Evolutionary conservation across 2,329 filamentous ascomycete genomes (phyloP), one percentile per base, ranked within the genome.

Genomic region (Arthrinium phaeospermum): DNA sequence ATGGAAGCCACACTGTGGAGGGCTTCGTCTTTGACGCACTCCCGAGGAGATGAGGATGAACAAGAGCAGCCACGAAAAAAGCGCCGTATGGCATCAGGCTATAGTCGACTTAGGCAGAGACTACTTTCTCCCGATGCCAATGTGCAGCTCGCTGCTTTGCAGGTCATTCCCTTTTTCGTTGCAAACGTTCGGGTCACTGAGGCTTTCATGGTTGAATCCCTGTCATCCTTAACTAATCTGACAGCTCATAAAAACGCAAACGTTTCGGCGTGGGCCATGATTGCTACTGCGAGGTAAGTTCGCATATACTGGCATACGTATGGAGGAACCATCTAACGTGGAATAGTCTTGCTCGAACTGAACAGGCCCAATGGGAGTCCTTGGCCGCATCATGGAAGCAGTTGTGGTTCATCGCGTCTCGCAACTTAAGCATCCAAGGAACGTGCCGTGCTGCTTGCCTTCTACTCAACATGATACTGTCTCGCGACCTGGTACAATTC

Each of bases 381-480:
- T 78, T 91, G 14, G 82, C 82, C 72, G 75, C 78, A 1, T 81
- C 85, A 41, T 98, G 95, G 94, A 86, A 88, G 72, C 90, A 93
- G 72, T 81, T 91, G 24, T 98, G 95, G 94, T 92, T 94, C 75
- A 84, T 93, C 12, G 90, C 93, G 41, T 88, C 89, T 64, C 90
- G 94, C 72, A 90, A 91, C 47, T 85, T 97, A 71, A 92, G 91
- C 72, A 91, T 93, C 69, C 86, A 91, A 30, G 86, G 86, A 1
- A 93, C 90, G 4, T 95, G 93, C 75, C 91, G 96, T 75, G 90
- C 94, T 61, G 93, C 95, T 14, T 95, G 93, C 80, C 88, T 92
- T 77, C 81, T 96, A 4, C 86, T 98, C 75, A 86, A 91, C 73
- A 85, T 89, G 10, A 88, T 98, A 53, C 81, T 98, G 4, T 87